Base-by-base conservation (phyloP, 2,329 filamentous ascomycete species). In the Trichoderma aggressivum region DNA sequence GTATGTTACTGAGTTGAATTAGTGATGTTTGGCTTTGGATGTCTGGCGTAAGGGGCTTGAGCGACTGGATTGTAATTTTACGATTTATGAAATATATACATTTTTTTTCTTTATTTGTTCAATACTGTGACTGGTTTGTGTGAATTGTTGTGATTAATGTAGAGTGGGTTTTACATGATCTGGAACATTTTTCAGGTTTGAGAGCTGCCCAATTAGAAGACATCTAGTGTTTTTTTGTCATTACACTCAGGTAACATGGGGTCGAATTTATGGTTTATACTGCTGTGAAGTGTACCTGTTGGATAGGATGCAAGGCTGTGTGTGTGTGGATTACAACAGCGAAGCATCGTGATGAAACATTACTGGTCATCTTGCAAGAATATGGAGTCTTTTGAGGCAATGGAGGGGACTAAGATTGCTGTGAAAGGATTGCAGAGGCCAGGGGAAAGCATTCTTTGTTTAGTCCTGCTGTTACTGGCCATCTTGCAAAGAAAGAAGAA, bases 1-100 rank as follows among this genome's bases (percentile, higher is more conserved):
- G n/a, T 89, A 83, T 73, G 82, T 89, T 36, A 84, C 84, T 61
- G 87, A 88, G 79, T 71, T 88, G 76, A 83, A 83, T 72, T 86
- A 75, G 76, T 43, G 32, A 11, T 3, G 12, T 14, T 36, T 18
- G 56, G 16, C 2, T 26, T 47, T 68, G 55, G 43, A 21, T 50
- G 43, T 43, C 32, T 43, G 55, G 36, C 26, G n/a, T 50, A 26
- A 26, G 56, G 28, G 24, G 24, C 8, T 43, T 56, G 32, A 53
- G 47, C 47, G 47, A 53, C 24, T 53, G 47, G 47, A 53, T 53
- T 53, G 47, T 53, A 53, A 24, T 53, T 53, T 53, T 53, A 53
- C 47, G 47, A 53, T 53, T 53, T 53, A 24, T 53, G 47, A 53
- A 53, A 21, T 53, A 53, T 53, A 53, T 18, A 50, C 2, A 4